Evolutionary conservation across 257 asterid species (phyloP).

Genomic region (Scutellaria baicalensis): DNA sequence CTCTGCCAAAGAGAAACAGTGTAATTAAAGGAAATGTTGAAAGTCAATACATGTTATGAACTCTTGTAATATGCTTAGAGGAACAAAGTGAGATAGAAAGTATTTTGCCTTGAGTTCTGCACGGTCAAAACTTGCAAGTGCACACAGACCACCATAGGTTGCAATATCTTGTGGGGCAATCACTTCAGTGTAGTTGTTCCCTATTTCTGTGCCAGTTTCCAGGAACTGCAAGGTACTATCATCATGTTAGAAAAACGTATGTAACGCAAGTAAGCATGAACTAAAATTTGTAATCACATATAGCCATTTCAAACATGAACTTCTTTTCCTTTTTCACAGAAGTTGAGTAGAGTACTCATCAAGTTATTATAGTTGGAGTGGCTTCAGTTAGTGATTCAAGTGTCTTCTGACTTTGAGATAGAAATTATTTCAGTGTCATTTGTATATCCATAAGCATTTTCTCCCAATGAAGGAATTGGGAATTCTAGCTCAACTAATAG

Average conservation of each 20-base stretch:
- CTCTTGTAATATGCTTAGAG: background rate
- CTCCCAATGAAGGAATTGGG: background rate
- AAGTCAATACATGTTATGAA: background rate
- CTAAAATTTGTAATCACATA: background rate
- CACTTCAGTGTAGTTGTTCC: conserved; percentile 63
- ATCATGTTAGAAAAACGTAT: background rate
- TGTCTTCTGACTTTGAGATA: background rate
- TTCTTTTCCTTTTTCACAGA: background rate
- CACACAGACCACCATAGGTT: conserved; percentile 87
- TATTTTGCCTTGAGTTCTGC: conserved; percentile 62
- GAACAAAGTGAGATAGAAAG: background rate
- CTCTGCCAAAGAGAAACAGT: conserved; percentile 39
- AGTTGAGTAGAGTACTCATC: background rate
- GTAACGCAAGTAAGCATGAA: background rate
- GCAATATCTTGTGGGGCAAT: conserved; percentile 91
- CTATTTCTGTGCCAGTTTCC: conserved; percentile 69
- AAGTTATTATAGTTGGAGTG: background rate
- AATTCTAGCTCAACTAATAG: background rate
- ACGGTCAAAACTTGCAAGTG: conserved; percentile 85
- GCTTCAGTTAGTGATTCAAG: background rate
- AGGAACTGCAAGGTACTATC: conserved; percentile 50
- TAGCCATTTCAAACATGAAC: background rate
- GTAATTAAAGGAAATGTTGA: background rate
- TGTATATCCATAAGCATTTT: background rate
- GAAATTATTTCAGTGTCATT: background rate